Percentiles rank a stretch among this genome's conserved stretches.
Evolutionary conservation across 345 rosid genomes (phyloP).

Genomic region (Mallotus nudiflorus): DNA sequence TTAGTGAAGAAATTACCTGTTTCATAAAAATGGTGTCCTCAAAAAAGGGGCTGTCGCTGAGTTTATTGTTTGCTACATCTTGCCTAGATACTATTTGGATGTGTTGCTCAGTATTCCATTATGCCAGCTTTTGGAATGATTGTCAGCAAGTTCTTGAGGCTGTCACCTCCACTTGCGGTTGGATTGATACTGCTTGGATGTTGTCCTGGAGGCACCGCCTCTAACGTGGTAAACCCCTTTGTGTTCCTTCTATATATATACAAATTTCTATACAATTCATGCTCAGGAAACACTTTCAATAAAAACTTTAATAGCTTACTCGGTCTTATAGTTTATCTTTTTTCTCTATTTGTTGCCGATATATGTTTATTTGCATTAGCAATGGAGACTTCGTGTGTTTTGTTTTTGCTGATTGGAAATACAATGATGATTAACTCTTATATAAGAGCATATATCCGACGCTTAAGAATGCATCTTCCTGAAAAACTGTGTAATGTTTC

Average conservation of each 20-base stretch:
- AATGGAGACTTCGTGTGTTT: not conserved
- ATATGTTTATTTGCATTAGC: not conserved
- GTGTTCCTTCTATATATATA: not conserved
- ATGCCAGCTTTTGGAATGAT: conserved; percentile 53
- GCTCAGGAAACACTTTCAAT: not conserved
- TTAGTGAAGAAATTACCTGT: no score
- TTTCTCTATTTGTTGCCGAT: not conserved
- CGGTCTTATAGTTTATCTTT: not conserved
- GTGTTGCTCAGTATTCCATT: conserved; percentile 58
- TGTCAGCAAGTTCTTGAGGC: conserved; percentile 53
- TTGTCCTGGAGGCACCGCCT: conserved; percentile 75
- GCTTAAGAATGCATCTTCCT: not conserved
- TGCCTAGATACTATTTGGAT: conserved; percentile 66
- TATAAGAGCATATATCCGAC: not conserved
- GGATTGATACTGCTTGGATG: conserved; percentile 63
- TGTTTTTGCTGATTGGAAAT: not conserved
- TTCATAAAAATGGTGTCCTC: no score
- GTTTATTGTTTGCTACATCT: conserved; percentile 3
- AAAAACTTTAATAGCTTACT: not conserved
- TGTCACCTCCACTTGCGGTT: conserved; percentile 60
- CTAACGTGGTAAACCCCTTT: conserved; percentile 56
- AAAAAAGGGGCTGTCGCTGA: no score
- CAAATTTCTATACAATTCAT: not conserved
- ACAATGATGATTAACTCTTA: not conserved
- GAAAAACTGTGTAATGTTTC: no score